A percentile compares a stretch with the other conserved stretches of the same genome.
These are phyloP conservation scores for Cladorrhinum sp. DNA, from an alignment of 2,329 filamentous ascomycete genomes.

Conservation along the genomic window DNA sequence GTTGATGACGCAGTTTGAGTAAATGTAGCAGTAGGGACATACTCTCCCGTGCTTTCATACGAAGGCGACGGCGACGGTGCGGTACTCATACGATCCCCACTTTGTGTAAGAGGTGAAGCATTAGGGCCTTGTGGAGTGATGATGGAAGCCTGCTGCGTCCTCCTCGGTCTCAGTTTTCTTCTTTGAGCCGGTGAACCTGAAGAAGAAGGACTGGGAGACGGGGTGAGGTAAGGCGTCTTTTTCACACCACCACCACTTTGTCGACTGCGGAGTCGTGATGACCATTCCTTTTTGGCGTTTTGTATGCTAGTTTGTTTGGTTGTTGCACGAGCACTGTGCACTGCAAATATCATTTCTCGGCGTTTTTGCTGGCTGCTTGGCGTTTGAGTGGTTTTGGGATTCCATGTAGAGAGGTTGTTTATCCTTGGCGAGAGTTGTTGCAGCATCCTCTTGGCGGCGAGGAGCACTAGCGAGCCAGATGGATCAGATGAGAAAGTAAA, in stretches of 20 bases:
- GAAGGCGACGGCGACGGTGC: not conserved
- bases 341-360: not conserved
- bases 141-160: too few relatives aligned
- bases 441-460: not conserved
- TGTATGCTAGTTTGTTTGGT: not conserved
- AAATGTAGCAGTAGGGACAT: too few relatives aligned
- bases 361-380: not conserved
- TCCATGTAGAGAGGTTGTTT: constrained; percentile 4
- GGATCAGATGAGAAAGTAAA: not conserved
- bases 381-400: not conserved
- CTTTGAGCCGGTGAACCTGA: not conserved
- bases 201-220: not conserved
- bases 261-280: not conserved
- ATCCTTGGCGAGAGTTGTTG: not conserved
- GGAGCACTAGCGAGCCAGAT: not conserved
- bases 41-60: not conserved
- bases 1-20: not conserved
- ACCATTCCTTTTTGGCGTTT: not conserved
- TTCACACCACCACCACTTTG: not conserved
- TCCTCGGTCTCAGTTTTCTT: not conserved
- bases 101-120: not conserved
- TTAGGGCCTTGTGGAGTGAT: not conserved
- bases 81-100: not conserved
- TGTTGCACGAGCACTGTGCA: not conserved
- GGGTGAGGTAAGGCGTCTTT: not conserved